phyloP scores from a whole-genome alignment of 179 eudicot genomes.

The Heliamphora pulchella region DNA sequence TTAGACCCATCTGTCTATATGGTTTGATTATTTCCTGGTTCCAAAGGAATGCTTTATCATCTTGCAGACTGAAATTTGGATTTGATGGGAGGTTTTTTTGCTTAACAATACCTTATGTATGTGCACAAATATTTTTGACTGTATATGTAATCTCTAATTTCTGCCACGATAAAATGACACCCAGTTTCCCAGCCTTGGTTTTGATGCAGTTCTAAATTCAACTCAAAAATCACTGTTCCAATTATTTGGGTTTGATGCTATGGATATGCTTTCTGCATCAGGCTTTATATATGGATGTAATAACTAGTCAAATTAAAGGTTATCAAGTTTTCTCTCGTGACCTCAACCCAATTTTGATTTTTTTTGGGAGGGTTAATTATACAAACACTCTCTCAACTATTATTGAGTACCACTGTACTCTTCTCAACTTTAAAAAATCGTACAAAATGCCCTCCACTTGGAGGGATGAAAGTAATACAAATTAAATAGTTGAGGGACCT shows the following conservation, averaged over 20 bases:
- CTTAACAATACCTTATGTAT: background rate
- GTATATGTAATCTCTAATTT: background rate
- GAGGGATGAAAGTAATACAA: too few relatives aligned
- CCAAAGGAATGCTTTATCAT: background rate
- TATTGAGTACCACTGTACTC: too few relatives aligned
- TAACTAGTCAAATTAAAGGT: background rate
- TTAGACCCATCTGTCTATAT: slow-evolving; percentile 2
- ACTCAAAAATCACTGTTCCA: background rate
- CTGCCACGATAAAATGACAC: background rate
- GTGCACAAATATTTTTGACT: background rate
- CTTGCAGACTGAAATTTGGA: slow-evolving; percentile 2
- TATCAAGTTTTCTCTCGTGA: background rate
- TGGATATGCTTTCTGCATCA: background rate
- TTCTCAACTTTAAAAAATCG: too few relatives aligned
- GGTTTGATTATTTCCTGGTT: background rate
- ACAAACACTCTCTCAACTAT: too few relatives aligned
- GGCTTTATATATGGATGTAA: background rate
- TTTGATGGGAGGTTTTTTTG: background rate
- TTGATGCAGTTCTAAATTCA: background rate
- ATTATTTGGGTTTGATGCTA: background rate
- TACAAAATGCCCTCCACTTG: too few relatives aligned
- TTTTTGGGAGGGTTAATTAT: background rate
- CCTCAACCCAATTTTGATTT: background rate
- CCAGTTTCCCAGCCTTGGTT: background rate
- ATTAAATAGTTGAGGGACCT: too few relatives aligned